Percentiles rank a stretch among this genome's conserved stretches.
Conservation (phyloP, 2,329 filamentous ascomycete species). For the Ascochyta rabiei region DNA sequence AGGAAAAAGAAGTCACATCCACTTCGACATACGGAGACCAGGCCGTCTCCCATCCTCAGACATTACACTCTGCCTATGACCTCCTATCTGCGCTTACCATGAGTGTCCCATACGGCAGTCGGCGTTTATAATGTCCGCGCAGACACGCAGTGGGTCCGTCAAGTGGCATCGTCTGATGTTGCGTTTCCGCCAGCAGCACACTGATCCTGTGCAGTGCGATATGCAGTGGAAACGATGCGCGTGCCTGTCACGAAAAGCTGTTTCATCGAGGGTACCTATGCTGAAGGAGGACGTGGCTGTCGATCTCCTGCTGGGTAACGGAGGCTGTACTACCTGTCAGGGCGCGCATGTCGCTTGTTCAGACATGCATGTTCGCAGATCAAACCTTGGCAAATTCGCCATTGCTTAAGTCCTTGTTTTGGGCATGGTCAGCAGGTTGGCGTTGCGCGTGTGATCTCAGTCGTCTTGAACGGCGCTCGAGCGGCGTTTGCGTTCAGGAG, state of each 20-base stretch:
- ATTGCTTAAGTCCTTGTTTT: not conserved
- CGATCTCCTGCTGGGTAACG: not conserved
- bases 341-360: not conserved
- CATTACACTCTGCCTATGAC: not conserved
- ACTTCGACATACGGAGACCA: not conserved
- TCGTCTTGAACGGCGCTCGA: not conserved
- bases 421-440: not conserved
- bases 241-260: not conserved
- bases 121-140: not conserved
- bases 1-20: not conserved
- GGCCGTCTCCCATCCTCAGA: not conserved
- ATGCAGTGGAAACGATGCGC: not conserved
- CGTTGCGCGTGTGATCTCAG: not conserved
- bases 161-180: not conserved
- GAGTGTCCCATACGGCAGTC: not conserved
- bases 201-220: not conserved
- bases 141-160: too few relatives aligned
- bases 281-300: not conserved
- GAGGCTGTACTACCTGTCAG: not conserved
- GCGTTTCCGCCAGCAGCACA: not conserved
- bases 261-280: not conserved
- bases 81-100: not conserved
- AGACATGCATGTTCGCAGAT: not conserved
- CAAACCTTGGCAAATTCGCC: not conserved
- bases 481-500: not conserved